Percentiles rank a stretch among this genome's conserved stretches.
These are phyloP conservation scores for Mucor irregularis DNA, from an alignment of 371 early-diverging fungal genomes.

Conservation along the genomic window DNA sequence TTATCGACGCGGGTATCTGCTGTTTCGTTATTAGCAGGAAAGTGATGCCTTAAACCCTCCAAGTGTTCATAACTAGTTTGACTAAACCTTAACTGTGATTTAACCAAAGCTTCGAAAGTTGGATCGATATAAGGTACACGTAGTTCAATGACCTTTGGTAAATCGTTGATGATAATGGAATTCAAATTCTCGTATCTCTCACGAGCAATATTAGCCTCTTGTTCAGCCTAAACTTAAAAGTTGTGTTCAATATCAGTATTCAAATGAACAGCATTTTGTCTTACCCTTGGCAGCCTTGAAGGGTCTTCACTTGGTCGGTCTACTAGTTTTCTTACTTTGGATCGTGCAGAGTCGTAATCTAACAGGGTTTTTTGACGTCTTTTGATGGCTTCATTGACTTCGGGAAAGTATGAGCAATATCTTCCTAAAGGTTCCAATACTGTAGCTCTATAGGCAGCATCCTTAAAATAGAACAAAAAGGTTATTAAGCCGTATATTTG, in stretches of 20 bases:
- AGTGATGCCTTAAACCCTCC: constrained; percentile 49
- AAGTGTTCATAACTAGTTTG: constrained; percentile 76
- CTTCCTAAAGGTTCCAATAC: constrained; percentile 89
- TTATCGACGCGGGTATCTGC: constrained; percentile 70
- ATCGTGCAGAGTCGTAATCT: constrained; percentile 83
- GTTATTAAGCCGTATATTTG: background rate
- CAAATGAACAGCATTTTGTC: background rate
- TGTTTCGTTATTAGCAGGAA: constrained; percentile 55
- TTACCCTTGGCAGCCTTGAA: constrained; percentile 59
- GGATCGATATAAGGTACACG: constrained; percentile 91
- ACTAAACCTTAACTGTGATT: constrained; percentile 83
- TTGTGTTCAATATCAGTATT: background rate
- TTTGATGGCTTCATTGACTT: constrained; percentile 89
- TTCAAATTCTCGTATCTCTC: constrained; percentile 85
- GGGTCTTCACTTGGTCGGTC: constrained; percentile 84
- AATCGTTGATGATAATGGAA: constrained; percentile 75
- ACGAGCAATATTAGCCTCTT: constrained; percentile 73
- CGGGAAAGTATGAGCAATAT: constrained; percentile 87
- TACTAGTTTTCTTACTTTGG: constrained; percentile 76
- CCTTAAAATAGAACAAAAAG: constrained; percentile 47
- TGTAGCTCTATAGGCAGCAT: constrained; percentile 77
- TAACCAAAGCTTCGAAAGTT: constrained; percentile 91
- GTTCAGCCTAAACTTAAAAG: constrained; percentile 60
- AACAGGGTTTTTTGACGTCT: constrained; percentile 84
- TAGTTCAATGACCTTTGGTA: constrained; percentile 88